Evolutionary conservation across 345 rosid species (phyloP).

Genomic region (Populus tremula): DNA sequence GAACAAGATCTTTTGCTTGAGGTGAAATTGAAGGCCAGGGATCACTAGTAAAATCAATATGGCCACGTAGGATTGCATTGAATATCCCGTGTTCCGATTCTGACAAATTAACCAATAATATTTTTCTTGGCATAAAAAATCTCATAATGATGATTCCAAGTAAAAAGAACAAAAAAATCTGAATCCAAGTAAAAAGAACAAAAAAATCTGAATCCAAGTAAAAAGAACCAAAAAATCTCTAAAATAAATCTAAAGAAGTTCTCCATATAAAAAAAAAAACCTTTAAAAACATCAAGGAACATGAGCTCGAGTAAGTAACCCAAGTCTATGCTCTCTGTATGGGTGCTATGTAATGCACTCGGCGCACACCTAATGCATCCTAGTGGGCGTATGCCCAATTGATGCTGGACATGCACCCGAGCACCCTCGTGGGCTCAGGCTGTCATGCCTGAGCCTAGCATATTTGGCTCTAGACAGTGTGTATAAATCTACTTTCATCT

Average conservation of each 20-base stretch:
- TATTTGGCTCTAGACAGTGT: fast-evolving
- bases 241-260: too few relatives aligned
- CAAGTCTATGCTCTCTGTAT: too few relatives aligned
- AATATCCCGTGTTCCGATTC: constrained; percentile 94
- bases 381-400: fast-evolving
- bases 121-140: background rate
- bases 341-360: fast-evolving
- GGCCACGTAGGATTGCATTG: constrained; percentile 80
- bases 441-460: fast-evolving
- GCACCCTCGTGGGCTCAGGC: fast-evolving
- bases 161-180: too few relatives aligned
- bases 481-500: too few relatives aligned
- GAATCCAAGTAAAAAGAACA: too few relatives aligned
- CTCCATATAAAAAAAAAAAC: too few relatives aligned
- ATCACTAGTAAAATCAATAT: constrained; percentile 75
- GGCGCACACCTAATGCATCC: fast-evolving
- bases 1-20: constrained; percentile 85
- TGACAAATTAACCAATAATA: constrained; percentile 15
- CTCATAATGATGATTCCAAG: background rate
- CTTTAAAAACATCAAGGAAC: too few relatives aligned
- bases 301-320: too few relatives aligned
- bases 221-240: too few relatives aligned
- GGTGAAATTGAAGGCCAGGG: constrained; percentile 94
- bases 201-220: background rate
- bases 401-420: too few relatives aligned